A percentile compares a stretch with the other conserved stretches of the same genome.
Evolutionary conservation across 176 grass and related monocot species (phyloP).

Genomic region (Aechmea fasciata): DNA sequence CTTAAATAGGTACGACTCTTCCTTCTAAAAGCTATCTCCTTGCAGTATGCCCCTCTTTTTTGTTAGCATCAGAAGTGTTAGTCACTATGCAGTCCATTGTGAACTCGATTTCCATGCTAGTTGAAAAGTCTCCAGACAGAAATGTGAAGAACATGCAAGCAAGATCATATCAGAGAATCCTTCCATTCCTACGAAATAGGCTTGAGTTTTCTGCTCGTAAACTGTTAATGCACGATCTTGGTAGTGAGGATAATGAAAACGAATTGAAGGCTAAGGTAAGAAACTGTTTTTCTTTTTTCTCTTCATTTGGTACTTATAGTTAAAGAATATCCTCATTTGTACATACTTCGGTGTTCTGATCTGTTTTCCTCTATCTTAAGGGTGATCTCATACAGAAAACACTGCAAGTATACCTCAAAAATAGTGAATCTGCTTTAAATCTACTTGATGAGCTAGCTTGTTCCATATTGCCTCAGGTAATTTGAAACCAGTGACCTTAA

Average conservation of each 20-base stretch:
- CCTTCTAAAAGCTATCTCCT: constrained; percentile 23
- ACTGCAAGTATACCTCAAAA: neutral
- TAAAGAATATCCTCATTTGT: constrained; percentile 15
- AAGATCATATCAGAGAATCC: constrained; percentile 44
- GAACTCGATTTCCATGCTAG: constrained; percentile 43
- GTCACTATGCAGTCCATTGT: constrained; percentile 78
- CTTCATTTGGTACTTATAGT: neutral
- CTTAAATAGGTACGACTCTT: neutral
- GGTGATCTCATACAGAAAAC: neutral
- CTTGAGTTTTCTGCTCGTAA: constrained; percentile 59
- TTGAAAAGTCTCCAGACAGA: constrained; percentile 45
- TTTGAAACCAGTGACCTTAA: neutral
- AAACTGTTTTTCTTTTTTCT: constrained; percentile 8
- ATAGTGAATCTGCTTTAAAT: neutral
- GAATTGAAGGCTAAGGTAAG: constrained; percentile 63
- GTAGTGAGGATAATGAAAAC: constrained; percentile 44
- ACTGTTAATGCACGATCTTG: constrained; percentile 50
- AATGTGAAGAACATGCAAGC: constrained; percentile 41
- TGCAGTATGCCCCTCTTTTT: constrained; percentile 59
- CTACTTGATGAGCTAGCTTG: neutral
- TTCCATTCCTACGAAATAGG: constrained; percentile 56
- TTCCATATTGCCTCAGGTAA: neutral
- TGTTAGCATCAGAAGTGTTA: constrained; percentile 51
- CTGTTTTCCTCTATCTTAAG: neutral
- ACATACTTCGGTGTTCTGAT: constrained; percentile 15